A percentile compares a stretch with the other conserved stretches of the same genome.
Evolutionary conservation across 495 filamentous ascomycete species (phyloP).

Genomic region (Sordaria brevicollis): DNA sequence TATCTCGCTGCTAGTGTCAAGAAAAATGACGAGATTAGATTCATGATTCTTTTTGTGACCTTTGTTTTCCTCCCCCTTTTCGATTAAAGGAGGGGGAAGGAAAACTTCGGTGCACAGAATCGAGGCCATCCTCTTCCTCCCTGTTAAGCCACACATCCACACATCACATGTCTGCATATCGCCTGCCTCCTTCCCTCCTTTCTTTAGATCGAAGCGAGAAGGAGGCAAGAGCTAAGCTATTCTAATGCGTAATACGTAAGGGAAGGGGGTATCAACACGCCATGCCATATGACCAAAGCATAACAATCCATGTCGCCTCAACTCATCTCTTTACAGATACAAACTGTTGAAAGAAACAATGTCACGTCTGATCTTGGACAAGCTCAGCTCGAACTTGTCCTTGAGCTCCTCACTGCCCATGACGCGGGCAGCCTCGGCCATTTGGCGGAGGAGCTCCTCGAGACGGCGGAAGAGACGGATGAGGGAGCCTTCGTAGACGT

Average conservation of each 20-base stretch:
- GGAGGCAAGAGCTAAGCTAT: background rate
- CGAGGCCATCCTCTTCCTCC: background rate
- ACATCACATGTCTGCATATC: background rate
- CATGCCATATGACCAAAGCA: background rate
- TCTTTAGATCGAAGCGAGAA: background rate
- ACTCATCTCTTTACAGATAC: slow-evolving; percentile 51
- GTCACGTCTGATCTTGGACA: slow-evolving; percentile 78
- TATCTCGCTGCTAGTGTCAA: background rate
- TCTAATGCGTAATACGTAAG: background rate
- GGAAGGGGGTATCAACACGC: background rate
- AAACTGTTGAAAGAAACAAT: slow-evolving; percentile 89
- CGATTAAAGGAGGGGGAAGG: too few relatives aligned
- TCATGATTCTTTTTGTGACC: background rate
- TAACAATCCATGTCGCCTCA: background rate
- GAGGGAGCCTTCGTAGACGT: slow-evolving; percentile 90
- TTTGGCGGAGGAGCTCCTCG: slow-evolving; percentile 92
- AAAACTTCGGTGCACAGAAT: background rate
- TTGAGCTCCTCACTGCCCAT: slow-evolving; percentile 95
- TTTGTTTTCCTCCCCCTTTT: too few relatives aligned
- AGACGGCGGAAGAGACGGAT: slow-evolving; percentile 92
- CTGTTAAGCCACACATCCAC: background rate
- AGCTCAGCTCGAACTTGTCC: slow-evolving; percentile 74
- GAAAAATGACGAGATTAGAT: background rate
- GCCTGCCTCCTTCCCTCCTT: background rate
- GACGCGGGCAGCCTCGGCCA: slow-evolving; percentile 91